phyloP scores from a whole-genome alignment of 495 filamentous ascomycete species.

The Neurospora terricola region DNA sequence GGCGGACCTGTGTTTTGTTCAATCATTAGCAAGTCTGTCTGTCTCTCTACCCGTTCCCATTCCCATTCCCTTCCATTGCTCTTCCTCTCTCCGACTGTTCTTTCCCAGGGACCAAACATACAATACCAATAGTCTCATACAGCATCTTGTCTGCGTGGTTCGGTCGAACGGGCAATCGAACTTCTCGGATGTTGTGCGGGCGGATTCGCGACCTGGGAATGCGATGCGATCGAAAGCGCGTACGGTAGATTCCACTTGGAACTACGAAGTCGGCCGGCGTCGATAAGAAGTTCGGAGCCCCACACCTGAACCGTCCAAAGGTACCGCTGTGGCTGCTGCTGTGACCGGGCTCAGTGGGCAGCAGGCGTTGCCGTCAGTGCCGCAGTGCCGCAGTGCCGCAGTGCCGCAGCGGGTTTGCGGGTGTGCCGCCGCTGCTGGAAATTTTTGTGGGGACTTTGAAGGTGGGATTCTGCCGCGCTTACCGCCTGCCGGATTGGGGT shows the following conservation, averaged over 20 bases:
- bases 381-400: background rate
- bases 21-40: slow-evolving; percentile 7
- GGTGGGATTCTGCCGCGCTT: background rate
- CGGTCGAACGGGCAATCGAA: background rate
- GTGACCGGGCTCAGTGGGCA: background rate
- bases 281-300: background rate
- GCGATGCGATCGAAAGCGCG: background rate
- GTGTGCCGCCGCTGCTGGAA: background rate
- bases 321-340: background rate
- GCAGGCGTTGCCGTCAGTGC: background rate
- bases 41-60: background rate
- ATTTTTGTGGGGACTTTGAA: background rate
- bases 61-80: background rate
- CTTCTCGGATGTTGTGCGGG: background rate
- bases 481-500: background rate
- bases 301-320: background rate
- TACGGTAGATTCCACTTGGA: background rate
- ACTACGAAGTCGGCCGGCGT: background rate
- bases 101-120: slow-evolving; percentile 32
- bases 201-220: no score
- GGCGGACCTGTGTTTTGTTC: slow-evolving; percentile 68
- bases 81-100: no score
- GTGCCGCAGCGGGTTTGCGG: background rate
- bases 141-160: slow-evolving; percentile 53
- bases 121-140: slow-evolving; percentile 94